Percentiles rank a stretch among this genome's conserved stretches.
Conservation (phyloP, 352 stramenopile genomes). For the Phytophthora cactorum region DNA sequence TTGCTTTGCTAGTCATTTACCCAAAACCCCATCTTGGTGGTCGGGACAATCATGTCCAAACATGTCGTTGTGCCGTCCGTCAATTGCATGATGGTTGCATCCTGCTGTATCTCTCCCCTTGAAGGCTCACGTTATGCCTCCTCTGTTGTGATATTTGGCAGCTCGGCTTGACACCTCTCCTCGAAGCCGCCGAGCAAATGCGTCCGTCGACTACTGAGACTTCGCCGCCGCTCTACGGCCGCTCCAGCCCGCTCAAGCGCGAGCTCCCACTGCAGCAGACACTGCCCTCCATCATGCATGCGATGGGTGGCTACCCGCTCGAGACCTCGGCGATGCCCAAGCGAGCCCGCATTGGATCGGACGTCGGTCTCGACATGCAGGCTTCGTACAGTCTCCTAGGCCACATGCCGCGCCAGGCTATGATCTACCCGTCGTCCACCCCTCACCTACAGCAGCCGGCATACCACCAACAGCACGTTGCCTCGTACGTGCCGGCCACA, state of each 20-base stretch:
- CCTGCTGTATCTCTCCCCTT: neutral
- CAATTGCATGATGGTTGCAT: conserved; percentile 27
- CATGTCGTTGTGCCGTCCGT: conserved; percentile 13
- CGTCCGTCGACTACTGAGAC: conserved; percentile 31
- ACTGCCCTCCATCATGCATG: conserved; percentile 50
- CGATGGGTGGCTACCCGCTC: conserved; percentile 44
- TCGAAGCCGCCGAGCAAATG: conserved; percentile 68
- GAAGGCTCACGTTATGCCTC: conserved; percentile 28
- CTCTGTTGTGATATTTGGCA: conserved; percentile 36
- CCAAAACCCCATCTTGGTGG: neutral
- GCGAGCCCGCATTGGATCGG: conserved; percentile 41
- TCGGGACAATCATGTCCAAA: neutral
- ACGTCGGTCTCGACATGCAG: conserved; percentile 41
- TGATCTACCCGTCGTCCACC: conserved; percentile 36
- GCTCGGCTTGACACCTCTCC: conserved; percentile 62
- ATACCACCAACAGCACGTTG: conserved; percentile 12
- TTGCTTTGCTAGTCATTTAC: neutral
- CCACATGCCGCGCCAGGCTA: conserved; percentile 37
- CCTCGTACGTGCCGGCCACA: conserved; percentile 15
- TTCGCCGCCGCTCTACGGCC: conserved; percentile 8
- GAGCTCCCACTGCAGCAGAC: conserved; percentile 22
- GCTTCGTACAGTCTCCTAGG: conserved; percentile 37
- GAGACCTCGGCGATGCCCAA: conserved; percentile 36
- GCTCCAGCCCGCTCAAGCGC: conserved; percentile 36
- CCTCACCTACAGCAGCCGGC: conserved; percentile 19